Conservation (phyloP, 495 filamentous ascomycete genomes). For the Schizothecium vesticola region DNA sequence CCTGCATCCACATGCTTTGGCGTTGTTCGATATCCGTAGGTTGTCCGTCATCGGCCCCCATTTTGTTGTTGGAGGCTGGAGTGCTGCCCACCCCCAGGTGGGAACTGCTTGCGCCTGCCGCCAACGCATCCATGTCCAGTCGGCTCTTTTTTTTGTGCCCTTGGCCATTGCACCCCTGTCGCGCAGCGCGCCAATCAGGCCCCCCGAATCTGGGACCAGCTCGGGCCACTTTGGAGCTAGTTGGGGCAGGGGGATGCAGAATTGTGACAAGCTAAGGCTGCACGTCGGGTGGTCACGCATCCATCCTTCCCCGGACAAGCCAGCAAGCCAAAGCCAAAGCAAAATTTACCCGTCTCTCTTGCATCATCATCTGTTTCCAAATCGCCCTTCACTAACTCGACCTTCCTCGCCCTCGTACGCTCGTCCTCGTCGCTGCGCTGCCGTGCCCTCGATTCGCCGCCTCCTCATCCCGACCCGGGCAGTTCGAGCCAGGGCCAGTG, state of each 20-base stretch:
- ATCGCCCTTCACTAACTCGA: neutral
- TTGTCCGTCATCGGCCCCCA: neutral
- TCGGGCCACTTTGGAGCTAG: conserved; percentile 17
- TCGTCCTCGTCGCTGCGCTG: neutral
- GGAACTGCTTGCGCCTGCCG: conserved; percentile 8
- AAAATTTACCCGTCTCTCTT: conserved; percentile 19
- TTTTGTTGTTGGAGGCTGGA: neutral
- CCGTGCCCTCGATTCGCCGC: neutral
- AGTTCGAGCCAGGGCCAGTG: neutral
- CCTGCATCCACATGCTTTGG: too few species aligned
- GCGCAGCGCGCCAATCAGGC: conserved; percentile 2
- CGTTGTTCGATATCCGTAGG: too few species aligned
- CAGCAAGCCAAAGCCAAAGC: conserved; percentile 10
- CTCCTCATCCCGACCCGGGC: neutral
- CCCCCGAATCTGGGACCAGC: conserved; percentile 1
- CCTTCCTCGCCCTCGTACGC: neutral
- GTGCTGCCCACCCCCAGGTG: too few species aligned
- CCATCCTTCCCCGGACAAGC: conserved; percentile 15
- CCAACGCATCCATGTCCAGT: conserved; percentile 16
- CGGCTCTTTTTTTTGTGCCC: conserved; percentile 16
- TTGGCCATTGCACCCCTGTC: conserved; percentile 8
- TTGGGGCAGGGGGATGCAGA: conserved; percentile 9
- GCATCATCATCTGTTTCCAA: conserved; percentile 1
- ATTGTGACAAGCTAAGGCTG: conserved; percentile 9
- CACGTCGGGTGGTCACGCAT: conserved; percentile 19